Conservation (phyloP, 2,329 filamentous ascomycete genomes). For the Diplodia seriata region DNA sequence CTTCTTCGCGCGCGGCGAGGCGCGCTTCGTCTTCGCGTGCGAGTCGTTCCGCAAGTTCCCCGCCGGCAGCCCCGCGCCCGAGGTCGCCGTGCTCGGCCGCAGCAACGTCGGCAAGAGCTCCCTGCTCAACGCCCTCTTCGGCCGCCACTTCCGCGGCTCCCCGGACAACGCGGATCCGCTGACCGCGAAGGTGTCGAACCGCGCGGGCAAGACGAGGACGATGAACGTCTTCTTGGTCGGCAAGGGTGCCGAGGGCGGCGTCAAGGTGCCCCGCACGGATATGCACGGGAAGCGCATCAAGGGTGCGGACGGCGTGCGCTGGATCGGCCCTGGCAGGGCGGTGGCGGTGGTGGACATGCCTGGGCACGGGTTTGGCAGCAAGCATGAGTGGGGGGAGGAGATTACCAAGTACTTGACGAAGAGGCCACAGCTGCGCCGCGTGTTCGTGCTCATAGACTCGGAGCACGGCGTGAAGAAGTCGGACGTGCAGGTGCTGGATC, state of each 20-base stretch:
- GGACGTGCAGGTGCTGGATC: conserved; percentile 63
- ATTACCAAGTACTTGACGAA: conserved; percentile 71
- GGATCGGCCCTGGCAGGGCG: conserved; percentile 52
- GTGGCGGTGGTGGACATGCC: conserved; percentile 72
- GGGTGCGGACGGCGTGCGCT: conserved; percentile 42
- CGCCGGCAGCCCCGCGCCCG: conserved; percentile 59
- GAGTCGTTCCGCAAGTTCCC: conserved; percentile 67
- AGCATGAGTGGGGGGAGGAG: conserved; percentile 68
- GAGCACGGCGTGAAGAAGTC: conserved; percentile 68
- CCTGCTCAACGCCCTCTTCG: conserved; percentile 69
- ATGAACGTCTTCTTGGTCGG: conserved; percentile 71
- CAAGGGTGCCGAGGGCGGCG: conserved; percentile 33
- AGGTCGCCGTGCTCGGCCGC: conserved; percentile 72
- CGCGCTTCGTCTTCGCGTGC: conserved; percentile 65
- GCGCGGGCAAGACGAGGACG: conserved; percentile 62
- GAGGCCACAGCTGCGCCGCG: conserved; percentile 67
- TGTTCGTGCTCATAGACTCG: conserved; percentile 70
- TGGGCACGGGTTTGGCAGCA: conserved; percentile 70
- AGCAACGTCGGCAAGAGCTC: conserved; percentile 75
- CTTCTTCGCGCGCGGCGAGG: conserved; percentile 56
- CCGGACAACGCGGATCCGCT: conserved; percentile 37
- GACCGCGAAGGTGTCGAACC: conserved; percentile 64
- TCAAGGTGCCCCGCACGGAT: conserved; percentile 22
- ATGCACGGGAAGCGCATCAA: conserved; percentile 16
- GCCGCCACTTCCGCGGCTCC: conserved; percentile 37